Conservation (phyloP, 176 grass and related monocot genomes). For the Ananas comosus region DNA sequence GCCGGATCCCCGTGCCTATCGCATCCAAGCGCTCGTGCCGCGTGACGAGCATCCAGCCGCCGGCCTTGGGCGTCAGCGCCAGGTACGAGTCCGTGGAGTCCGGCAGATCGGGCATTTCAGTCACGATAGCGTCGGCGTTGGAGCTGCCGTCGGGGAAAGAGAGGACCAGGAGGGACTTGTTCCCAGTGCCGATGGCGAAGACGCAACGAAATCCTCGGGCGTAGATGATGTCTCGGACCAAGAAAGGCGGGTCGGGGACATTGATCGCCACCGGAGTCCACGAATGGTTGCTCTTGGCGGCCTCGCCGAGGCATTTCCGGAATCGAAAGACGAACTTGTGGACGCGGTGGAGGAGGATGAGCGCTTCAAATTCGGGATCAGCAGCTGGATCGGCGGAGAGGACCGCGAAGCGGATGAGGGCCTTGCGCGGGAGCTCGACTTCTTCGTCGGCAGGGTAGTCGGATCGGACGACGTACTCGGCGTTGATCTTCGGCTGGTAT, state of each 20-base stretch:
- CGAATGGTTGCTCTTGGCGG: background rate
- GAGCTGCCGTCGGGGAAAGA: background rate
- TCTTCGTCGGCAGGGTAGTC: background rate
- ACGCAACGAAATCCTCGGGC: background rate
- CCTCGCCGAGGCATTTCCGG: background rate
- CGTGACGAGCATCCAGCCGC: background rate
- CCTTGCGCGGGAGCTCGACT: background rate
- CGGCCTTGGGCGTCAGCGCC: background rate
- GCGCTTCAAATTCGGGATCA: background rate
- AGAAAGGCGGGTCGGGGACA: background rate
- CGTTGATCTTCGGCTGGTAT: background rate
- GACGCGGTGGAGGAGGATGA: background rate
- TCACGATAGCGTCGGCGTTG: background rate
- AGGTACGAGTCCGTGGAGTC: background rate
- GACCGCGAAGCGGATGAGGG: background rate
- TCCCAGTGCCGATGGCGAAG: background rate
- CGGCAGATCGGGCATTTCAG: background rate
- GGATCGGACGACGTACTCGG: background rate
- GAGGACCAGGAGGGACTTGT: background rate
- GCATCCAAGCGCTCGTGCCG: background rate
- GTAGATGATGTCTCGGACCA: background rate
- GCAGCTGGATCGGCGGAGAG: background rate
- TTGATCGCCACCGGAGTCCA: background rate
- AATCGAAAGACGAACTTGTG: background rate
- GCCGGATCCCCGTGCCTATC: background rate